Conservation (phyloP, 352 stramenopile genomes). For the Globisporangium spiculum region DNA sequence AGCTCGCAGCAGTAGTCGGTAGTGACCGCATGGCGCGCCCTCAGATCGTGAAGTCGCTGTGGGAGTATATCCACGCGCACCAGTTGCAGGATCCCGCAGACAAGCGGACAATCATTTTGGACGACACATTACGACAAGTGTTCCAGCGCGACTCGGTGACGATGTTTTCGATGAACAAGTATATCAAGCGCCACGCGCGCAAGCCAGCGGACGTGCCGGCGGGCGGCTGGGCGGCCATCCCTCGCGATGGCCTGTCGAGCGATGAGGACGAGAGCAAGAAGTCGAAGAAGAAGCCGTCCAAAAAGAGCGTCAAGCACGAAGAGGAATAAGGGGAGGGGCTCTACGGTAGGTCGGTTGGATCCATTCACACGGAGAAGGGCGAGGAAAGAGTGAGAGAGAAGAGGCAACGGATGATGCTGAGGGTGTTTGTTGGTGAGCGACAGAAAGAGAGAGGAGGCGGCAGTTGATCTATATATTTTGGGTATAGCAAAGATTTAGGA, state of each 20-base stretch:
- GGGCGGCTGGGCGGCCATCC: slow-evolving; percentile 69
- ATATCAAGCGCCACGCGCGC: slow-evolving; percentile 81
- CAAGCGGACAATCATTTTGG: slow-evolving; percentile 92
- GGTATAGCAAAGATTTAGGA: neutral
- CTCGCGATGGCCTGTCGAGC: slow-evolving; percentile 71
- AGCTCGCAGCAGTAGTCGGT: slow-evolving; percentile 75
- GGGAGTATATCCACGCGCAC: slow-evolving; percentile 95
- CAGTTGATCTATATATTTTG: slow-evolving; percentile 1
- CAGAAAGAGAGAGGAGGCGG: neutral
- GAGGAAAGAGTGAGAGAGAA: neutral
- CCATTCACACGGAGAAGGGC: neutral
- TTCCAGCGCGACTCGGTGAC: slow-evolving; percentile 85
- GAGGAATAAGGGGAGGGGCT: neutral
- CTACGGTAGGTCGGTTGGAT: neutral
- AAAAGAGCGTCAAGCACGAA: slow-evolving; percentile 7
- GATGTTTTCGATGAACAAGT: slow-evolving; percentile 91
- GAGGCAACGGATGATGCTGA: neutral
- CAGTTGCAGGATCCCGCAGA: slow-evolving; percentile 94
- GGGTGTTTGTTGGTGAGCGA: neutral
- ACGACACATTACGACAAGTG: slow-evolving; percentile 81
- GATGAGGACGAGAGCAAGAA: slow-evolving; percentile 73
- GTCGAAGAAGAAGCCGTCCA: slow-evolving; percentile 24
- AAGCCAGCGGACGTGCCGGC: slow-evolving; percentile 64
- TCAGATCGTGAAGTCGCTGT: slow-evolving; percentile 93
- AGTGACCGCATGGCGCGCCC: slow-evolving; percentile 83